Evolutionary conservation across 495 filamentous ascomycete genomes (phyloP).

Genomic region (Xylaria grammica): DNA sequence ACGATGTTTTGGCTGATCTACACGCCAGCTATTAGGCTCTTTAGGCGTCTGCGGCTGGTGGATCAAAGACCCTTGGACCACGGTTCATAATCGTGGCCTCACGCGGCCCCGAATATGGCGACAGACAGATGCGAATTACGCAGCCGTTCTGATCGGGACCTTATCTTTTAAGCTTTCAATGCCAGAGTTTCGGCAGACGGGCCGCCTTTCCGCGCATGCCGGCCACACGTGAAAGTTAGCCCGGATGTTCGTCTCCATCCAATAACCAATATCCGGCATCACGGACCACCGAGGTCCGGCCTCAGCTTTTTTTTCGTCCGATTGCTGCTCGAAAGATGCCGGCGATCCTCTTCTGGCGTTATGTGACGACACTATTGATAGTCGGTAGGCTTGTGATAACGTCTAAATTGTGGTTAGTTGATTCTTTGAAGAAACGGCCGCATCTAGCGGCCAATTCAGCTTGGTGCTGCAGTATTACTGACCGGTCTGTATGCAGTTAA

Average conservation of each 20-base stretch:
- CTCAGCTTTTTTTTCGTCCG: slow-evolving; percentile 11
- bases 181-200: slow-evolving; percentile 11
- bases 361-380: neutral
- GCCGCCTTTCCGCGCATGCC: slow-evolving; percentile 17
- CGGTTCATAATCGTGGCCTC: neutral
- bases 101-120: slow-evolving; percentile 1
- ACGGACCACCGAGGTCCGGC: slow-evolving; percentile 20
- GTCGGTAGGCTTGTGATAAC: neutral
- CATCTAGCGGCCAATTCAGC: neutral
- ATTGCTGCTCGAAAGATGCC: neutral
- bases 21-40: slow-evolving; percentile 22
- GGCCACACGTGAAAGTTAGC: slow-evolving; percentile 6
- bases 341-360: slow-evolving; percentile 7
- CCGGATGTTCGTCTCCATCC: slow-evolving; percentile 14
- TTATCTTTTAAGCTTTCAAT: slow-evolving; percentile 13
- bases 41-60: slow-evolving; percentile 17
- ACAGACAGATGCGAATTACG: slow-evolving; percentile 10
- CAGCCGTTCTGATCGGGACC: slow-evolving; percentile 8
- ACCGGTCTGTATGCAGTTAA: slow-evolving; percentile 5
- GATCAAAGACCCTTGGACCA: slow-evolving; percentile 9
- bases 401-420: neutral
- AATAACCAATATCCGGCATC: slow-evolving; percentile 20
- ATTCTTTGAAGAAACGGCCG: neutral
- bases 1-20: slow-evolving; percentile 17
- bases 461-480: neutral